phyloP scores from a whole-genome alignment of 495 filamentous ascomycete genomes.

The Cercophora samala region DNA sequence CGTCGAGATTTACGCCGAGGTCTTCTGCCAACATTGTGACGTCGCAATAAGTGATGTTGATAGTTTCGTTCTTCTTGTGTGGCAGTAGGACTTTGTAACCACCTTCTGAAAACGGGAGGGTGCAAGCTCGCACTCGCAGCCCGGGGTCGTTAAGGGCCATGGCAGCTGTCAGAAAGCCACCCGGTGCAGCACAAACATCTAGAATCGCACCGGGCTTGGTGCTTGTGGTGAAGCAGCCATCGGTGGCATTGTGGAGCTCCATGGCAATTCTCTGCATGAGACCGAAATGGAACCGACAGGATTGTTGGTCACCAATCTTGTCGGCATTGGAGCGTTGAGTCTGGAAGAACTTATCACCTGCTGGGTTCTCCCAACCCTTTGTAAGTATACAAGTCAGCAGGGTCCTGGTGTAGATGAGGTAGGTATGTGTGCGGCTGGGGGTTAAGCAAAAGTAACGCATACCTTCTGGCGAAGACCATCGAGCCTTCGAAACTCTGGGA shows the following conservation, averaged over 20 bases:
- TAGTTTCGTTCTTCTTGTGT: neutral
- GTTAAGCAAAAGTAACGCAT: neutral
- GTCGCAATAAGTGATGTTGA: neutral
- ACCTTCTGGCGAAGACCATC: neutral
- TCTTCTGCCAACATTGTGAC: neutral
- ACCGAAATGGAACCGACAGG: neutral
- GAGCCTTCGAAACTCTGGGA: neutral
- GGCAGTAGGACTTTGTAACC: neutral
- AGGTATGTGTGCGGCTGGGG: neutral
- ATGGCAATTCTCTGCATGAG: neutral
- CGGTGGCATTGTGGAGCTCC: neutral
- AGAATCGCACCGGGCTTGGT: neutral
- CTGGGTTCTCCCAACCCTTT: neutral
- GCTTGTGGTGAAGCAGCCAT: neutral
- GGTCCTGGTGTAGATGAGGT: neutral
- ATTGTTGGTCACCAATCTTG: neutral
- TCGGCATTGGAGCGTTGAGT: neutral
- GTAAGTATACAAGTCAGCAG: neutral
- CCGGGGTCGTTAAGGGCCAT: neutral
- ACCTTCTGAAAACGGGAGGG: neutral
- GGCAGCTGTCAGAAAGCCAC: neutral
- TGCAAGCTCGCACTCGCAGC: neutral
- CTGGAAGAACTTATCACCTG: neutral
- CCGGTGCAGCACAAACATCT: neutral
- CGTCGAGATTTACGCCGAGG: neutral